A percentile compares a stretch with the other conserved stretches of the same genome.
phyloP scores from a whole-genome alignment of 257 asterid genomes.

The Solanum neorickii region DNA sequence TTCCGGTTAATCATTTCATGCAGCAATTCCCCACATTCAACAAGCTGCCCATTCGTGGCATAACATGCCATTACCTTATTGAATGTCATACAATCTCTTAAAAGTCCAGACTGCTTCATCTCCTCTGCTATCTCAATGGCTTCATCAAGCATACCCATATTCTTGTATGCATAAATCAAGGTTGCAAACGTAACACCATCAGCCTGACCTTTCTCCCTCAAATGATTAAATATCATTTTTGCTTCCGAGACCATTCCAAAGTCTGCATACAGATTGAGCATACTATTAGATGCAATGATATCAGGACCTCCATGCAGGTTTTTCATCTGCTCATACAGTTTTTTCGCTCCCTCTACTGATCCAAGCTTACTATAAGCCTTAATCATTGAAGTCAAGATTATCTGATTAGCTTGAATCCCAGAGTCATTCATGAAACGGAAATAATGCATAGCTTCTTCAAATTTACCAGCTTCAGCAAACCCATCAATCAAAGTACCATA shows the following conservation, averaged over 20 bases:
- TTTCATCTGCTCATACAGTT: constrained; percentile 54
- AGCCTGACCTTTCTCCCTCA: constrained; percentile 39
- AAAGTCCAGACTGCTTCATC: constrained; percentile 52
- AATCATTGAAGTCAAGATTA: constrained; percentile 73
- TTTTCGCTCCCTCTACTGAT: constrained; percentile 68
- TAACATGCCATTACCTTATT: constrained; percentile 78
- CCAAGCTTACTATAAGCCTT: constrained; percentile 73
- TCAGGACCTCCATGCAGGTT: constrained; percentile 60
- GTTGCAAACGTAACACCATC: constrained; percentile 77
- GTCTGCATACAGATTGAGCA: constrained; percentile 71
- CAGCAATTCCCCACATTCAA: constrained; percentile 66
- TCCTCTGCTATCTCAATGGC: constrained; percentile 72
- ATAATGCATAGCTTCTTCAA: constrained; percentile 59
- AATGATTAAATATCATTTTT: constrained; percentile 27
- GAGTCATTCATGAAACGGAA: constrained; percentile 52
- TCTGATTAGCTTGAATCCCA: constrained; percentile 51
- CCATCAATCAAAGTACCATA: constrained; percentile 66
- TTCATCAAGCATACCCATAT: constrained; percentile 82
- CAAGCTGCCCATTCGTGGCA: constrained; percentile 49
- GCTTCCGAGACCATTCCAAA: constrained; percentile 83
- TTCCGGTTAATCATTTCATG: constrained; percentile 63
- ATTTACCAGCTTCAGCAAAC: constrained; percentile 65
- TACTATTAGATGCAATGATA: constrained; percentile 74
- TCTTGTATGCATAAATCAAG: constrained; percentile 75
- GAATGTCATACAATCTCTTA: constrained; percentile 49